Evolutionary conservation across 495 filamentous ascomycete genomes (phyloP).

Genomic region (Schizothecium vesticola): DNA sequence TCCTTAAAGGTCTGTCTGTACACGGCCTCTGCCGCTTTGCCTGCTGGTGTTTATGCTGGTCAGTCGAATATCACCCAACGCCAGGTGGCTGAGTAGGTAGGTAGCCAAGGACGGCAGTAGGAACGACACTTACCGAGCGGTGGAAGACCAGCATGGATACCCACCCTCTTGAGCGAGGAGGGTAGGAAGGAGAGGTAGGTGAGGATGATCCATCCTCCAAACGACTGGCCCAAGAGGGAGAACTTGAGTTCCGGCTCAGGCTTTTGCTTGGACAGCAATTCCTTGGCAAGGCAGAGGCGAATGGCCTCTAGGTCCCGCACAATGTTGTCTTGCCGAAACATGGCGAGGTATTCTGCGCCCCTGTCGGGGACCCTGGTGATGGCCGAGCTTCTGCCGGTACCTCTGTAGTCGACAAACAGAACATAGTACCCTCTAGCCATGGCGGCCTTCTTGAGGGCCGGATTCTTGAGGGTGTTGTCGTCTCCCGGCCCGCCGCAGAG

Average conservation of each 20-base stretch:
- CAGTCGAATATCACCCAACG: background rate
- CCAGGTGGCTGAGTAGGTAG: background rate
- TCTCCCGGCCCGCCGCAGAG: constrained; percentile 68
- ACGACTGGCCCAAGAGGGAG: constrained; percentile 76
- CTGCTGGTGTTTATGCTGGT: background rate
- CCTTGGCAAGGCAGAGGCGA: constrained; percentile 54
- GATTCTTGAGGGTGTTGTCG: constrained; percentile 56
- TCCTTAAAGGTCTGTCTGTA: background rate
- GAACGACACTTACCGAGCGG: constrained; percentile 62
- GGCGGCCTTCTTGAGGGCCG: constrained; percentile 51
- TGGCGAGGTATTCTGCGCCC: constrained; percentile 56
- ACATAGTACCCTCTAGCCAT: constrained; percentile 75
- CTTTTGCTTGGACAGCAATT: background rate
- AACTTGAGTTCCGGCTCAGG: constrained; percentile 57
- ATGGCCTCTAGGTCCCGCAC: constrained; percentile 85
- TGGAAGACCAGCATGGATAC: constrained; percentile 71
- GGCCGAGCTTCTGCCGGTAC: constrained; percentile 73
- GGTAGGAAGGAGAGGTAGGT: constrained; percentile 77
- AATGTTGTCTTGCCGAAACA: constrained; percentile 81
- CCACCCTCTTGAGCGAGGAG: constrained; percentile 67
- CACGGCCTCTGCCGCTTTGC: background rate
- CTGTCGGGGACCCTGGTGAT: constrained; percentile 57
- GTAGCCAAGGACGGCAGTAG: constrained; percentile 29
- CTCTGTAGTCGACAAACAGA: constrained; percentile 77
- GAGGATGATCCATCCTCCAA: constrained; percentile 76